Evolutionary conservation across 176 grass and related monocot species (phyloP).

Genomic region (Neostapfia colusana): DNA sequence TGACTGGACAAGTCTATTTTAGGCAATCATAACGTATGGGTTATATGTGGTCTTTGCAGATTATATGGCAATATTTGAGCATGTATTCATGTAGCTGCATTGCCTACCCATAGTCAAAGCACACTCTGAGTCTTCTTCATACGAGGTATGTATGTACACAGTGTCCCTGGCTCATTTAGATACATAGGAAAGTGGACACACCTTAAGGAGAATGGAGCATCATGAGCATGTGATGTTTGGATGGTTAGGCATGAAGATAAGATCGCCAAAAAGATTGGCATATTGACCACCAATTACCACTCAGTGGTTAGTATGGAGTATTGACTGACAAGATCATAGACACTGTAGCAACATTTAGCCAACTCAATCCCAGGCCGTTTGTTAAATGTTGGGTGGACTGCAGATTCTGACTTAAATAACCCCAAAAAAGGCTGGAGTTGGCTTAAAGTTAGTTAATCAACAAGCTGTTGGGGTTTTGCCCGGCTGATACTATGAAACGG

Average conservation of each 20-base stretch:
- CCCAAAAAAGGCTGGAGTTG: slow-evolving; percentile 15
- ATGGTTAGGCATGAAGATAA: slow-evolving; percentile 39
- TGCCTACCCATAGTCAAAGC: slow-evolving; percentile 19
- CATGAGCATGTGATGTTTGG: slow-evolving; percentile 35
- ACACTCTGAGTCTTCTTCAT: slow-evolving; percentile 11
- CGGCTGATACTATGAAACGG: slow-evolving; percentile 23
- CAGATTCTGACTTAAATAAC: not conserved
- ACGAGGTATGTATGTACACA: slow-evolving; percentile 39
- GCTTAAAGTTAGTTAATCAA: slow-evolving; percentile 12
- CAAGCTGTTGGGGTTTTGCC: slow-evolving; percentile 33
- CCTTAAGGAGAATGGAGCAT: slow-evolving; percentile 25
- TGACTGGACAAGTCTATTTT: slow-evolving; percentile 17
- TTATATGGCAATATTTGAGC: not conserved
- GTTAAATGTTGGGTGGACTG: not conserved
- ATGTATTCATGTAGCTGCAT: slow-evolving; percentile 19
- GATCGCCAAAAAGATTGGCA: slow-evolving; percentile 16
- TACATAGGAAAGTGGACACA: slow-evolving; percentile 27
- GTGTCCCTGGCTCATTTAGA: not conserved
- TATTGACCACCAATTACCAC: slow-evolving; percentile 12
- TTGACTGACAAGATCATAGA: slow-evolving; percentile 35
- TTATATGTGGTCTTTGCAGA: slow-evolving; percentile 44
- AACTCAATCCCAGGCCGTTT: slow-evolving; percentile 28
- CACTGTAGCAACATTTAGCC: slow-evolving; percentile 17
- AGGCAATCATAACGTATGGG: slow-evolving; percentile 19
- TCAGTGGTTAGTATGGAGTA: not conserved